phyloP scores from a whole-genome alignment of 331 rosid species.

The Acacia pycnantha region DNA sequence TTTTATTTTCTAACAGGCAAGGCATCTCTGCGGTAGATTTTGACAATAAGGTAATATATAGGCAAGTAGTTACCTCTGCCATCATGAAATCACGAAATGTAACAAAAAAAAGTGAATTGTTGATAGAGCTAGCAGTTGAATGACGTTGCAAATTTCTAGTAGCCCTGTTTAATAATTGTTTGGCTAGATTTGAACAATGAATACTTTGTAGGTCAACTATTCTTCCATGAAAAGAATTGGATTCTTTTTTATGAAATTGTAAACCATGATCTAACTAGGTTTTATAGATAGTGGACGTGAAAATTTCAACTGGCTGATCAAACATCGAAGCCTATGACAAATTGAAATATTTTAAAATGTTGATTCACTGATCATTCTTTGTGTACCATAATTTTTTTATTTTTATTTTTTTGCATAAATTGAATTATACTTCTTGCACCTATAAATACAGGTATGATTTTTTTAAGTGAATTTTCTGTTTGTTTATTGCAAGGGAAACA shows the following conservation, averaged over 20 bases:
- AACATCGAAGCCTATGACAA: background rate
- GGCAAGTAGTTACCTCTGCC: background rate
- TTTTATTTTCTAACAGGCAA: slow-evolving; percentile 48
- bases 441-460: background rate
- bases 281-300: background rate
- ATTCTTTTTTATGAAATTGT: background rate
- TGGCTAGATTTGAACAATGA: too few species aligned
- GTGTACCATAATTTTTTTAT: background rate
- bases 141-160: background rate
- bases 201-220: background rate
- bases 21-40: slow-evolving; percentile 77
- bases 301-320: background rate
- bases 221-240: background rate
- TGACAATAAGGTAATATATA: slow-evolving; percentile 61
- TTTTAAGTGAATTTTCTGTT: background rate
- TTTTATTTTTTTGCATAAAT: background rate
- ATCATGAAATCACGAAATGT: background rate
- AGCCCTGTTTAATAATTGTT: background rate
- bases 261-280: background rate
- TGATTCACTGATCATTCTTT: background rate
- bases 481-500: background rate
- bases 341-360: background rate
- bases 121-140: background rate
- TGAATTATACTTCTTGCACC: slow-evolving; percentile 8
- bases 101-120: background rate